These are phyloP conservation scores for Xylariaceae sp. DNA, from an alignment of 2,329 filamentous ascomycete genomes.

Conservation along the genomic window DNA sequence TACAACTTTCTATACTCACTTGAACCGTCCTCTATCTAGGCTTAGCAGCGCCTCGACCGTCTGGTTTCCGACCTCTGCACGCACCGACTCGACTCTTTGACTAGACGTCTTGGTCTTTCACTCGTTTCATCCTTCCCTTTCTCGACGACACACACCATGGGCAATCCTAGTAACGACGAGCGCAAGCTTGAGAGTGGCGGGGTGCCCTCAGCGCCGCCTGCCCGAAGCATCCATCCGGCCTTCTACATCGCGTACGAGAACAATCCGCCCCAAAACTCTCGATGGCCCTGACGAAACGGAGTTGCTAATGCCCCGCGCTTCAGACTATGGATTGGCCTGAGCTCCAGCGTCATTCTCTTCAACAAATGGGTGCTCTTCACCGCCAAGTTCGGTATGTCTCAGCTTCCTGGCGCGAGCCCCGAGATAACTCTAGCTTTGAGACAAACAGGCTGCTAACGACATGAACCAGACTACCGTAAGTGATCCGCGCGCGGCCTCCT, in stretches of 20 bases:
- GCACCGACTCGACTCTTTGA: no score
- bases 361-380: conserved; percentile 86
- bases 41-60: no score
- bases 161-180: conserved; percentile 16
- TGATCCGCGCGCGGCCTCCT: no score
- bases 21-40: no score
- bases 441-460: conserved; percentile 7
- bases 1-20: no score
- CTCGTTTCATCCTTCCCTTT: no score
- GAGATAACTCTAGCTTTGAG: not conserved
- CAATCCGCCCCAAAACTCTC: conserved; percentile 1
- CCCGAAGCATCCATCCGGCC: conserved; percentile 21
- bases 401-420: not conserved
- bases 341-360: conserved; percentile 82
- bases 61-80: no score
- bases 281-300: not conserved
- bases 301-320: conserved; percentile 5
- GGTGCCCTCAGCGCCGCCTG: conserved; percentile 13
- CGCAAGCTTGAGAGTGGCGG: conserved; percentile 24
- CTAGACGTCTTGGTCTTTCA: no score
- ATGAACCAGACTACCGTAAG: conserved; percentile 22
- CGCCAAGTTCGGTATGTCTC: conserved; percentile 64
- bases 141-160: conserved; percentile 9
- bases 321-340: conserved; percentile 77
- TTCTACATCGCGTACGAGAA: conserved; percentile 23